Conservation (phyloP, 2,329 filamentous ascomycete species). For the Zopfia rhizophila region DNA sequence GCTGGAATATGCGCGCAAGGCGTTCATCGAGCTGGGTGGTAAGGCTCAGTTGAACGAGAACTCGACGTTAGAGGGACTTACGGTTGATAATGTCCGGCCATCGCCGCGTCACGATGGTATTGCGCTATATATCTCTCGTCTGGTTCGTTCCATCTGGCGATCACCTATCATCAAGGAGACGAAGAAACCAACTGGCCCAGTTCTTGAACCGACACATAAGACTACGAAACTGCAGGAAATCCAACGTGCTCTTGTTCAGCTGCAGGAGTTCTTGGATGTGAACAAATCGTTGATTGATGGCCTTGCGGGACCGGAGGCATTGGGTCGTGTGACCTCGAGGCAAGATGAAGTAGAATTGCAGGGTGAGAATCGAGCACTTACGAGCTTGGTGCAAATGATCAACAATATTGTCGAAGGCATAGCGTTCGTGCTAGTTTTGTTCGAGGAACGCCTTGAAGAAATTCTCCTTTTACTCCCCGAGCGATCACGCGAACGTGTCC, state of each 20-base stretch:
- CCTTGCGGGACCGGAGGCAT: slow-evolving; percentile 86
- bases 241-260: slow-evolving; percentile 81
- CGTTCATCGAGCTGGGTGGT: slow-evolving; percentile 93
- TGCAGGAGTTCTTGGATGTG: slow-evolving; percentile 84
- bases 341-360: slow-evolving; percentile 93
- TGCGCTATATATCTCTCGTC: slow-evolving; percentile 84
- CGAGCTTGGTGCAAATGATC: slow-evolving; percentile 85
- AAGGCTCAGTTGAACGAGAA: slow-evolving; percentile 87
- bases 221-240: slow-evolving; percentile 76
- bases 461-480: slow-evolving; percentile 83
- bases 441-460: slow-evolving; percentile 91
- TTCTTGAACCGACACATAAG: slow-evolving; percentile 74
- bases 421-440: slow-evolving; percentile 92
- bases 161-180: slow-evolving; percentile 73
- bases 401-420: slow-evolving; percentile 95
- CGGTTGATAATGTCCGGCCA: slow-evolving; percentile 84
- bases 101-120: slow-evolving; percentile 91
- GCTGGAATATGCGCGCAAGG: slow-evolving; percentile 82
- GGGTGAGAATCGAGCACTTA: slow-evolving; percentile 91
- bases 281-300: slow-evolving; percentile 95
- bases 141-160: slow-evolving; percentile 92
- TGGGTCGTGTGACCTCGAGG: slow-evolving; percentile 80
- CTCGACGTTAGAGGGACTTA: slow-evolving; percentile 67
- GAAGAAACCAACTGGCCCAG: slow-evolving; percentile 66
- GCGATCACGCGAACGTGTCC: slow-evolving; percentile 73